Conservation (phyloP, 805 yeast species). For the Nakazawaea peltata region DNA sequence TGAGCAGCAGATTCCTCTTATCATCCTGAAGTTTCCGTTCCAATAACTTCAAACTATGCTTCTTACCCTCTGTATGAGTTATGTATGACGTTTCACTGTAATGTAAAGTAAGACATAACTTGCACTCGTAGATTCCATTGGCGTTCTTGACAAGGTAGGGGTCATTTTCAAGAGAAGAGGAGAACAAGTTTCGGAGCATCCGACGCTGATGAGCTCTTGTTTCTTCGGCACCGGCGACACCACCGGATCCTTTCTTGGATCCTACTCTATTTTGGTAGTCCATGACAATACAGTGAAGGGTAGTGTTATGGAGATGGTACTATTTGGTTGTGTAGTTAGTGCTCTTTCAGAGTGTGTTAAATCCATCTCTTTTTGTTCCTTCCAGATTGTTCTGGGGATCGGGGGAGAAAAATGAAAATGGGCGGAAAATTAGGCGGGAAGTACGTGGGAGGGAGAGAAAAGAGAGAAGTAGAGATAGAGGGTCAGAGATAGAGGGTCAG, state of each 20-base stretch:
- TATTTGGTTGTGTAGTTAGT: no score
- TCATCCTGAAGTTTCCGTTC: slow-evolving; percentile 41
- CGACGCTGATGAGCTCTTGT: slow-evolving; percentile 61
- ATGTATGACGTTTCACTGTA: slow-evolving; percentile 72
- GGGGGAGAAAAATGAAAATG: no score
- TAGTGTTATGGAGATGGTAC: neutral
- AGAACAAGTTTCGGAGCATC: slow-evolving; percentile 56
- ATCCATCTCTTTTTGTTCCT: no score
- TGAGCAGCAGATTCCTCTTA: slow-evolving; percentile 7
- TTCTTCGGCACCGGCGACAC: slow-evolving; percentile 69
- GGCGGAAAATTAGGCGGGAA: no score
- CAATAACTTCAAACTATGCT: slow-evolving; percentile 69
- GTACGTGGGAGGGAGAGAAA: no score
- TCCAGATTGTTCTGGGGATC: no score
- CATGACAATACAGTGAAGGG: slow-evolving; percentile 43
- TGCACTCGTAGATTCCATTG: slow-evolving; percentile 79
- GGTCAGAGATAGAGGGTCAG: neutral
- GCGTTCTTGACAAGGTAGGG: slow-evolving; percentile 84
- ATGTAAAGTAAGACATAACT: slow-evolving; percentile 78
- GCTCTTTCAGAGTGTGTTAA: neutral
- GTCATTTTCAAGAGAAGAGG: slow-evolving; percentile 46
- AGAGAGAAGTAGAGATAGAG: neutral
- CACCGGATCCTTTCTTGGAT: slow-evolving; percentile 87
- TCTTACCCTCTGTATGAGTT: slow-evolving; percentile 77
- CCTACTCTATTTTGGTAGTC: slow-evolving; percentile 88